Percentiles rank a stretch among this genome's conserved stretches.
These are phyloP conservation scores for Ophiostoma australiae DNA, from an alignment of 2,329 filamentous ascomycete genomes.

Conservation along the genomic window DNA sequence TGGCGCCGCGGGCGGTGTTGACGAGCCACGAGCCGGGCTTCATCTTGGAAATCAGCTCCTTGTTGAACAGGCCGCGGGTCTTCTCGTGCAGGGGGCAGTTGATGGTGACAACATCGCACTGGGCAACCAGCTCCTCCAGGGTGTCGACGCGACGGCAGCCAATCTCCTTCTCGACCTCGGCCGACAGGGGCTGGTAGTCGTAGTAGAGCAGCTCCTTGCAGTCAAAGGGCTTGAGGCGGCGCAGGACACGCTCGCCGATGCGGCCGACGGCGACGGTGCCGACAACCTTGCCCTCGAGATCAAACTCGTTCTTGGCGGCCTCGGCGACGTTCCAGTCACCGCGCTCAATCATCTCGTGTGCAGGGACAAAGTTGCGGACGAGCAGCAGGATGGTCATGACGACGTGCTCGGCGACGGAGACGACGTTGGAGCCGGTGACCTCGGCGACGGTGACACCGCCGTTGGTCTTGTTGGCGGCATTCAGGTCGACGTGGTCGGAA, in stretches of 20 bases:
- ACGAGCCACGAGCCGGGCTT: constrained; percentile 96
- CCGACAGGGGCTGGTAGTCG: constrained; percentile 90
- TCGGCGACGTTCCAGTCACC: constrained; percentile 95
- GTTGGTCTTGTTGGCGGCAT: constrained; percentile 97
- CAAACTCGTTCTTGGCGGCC: constrained; percentile 96
- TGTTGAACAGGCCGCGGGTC: constrained; percentile 95
- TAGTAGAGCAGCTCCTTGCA: constrained; percentile 99
- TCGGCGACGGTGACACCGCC: constrained; percentile 95
- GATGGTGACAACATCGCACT: constrained; percentile 98
- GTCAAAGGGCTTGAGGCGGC: constrained; percentile 93
- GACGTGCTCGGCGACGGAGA: constrained; percentile 97
- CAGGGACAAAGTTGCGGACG: constrained; percentile 96
- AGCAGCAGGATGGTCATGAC: constrained; percentile 97
- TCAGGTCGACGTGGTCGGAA: constrained; percentile 95
- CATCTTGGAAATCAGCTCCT: constrained; percentile 96
- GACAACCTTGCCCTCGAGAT: constrained; percentile 95
- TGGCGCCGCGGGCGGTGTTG: constrained; percentile 98
- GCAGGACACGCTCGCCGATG: constrained; percentile 95
- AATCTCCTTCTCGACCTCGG: constrained; percentile 91
- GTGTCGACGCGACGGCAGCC: constrained; percentile 82
- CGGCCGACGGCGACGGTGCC: constrained; percentile 96
- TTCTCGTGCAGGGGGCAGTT: constrained; percentile 99
- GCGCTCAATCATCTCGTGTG: constrained; percentile 83
- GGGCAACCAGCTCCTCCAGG: constrained; percentile 87
- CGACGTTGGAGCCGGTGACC: constrained; percentile 96